Evolutionary conservation across 2,329 filamentous ascomycete species (phyloP).

Genomic region (Tolypocladium sp.): DNA sequence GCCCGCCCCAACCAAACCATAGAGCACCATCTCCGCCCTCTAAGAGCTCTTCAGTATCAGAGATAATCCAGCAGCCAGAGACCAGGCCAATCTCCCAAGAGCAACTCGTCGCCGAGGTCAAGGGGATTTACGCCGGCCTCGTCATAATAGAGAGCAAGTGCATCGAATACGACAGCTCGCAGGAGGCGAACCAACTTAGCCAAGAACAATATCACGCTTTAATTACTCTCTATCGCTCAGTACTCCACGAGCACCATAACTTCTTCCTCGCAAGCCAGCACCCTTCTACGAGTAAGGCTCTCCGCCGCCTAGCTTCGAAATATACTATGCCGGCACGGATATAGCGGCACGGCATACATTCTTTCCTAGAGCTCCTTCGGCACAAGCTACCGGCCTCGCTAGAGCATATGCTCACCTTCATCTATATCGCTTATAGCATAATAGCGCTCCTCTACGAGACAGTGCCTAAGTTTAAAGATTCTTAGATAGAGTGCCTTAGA

Average conservation of each 20-base stretch:
- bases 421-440: constrained; percentile 84
- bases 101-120: constrained; percentile 72
- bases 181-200: constrained; percentile 35
- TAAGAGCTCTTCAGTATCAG: constrained; percentile 1
- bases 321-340: constrained; percentile 89
- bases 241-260: constrained; percentile 76
- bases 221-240: constrained; percentile 70
- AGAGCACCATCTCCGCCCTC: not conserved
- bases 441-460: constrained; percentile 82
- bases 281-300: constrained; percentile 59
- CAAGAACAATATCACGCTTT: constrained; percentile 76
- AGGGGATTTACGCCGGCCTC: constrained; percentile 72
- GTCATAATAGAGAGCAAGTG: constrained; percentile 84
- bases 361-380: constrained; percentile 68
- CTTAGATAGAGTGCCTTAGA: constrained; percentile 89
- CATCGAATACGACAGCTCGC: constrained; percentile 68
- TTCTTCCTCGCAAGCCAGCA: constrained; percentile 85
- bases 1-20: not conserved
- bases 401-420: constrained; percentile 86
- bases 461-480: constrained; percentile 72
- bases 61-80: constrained; percentile 37
- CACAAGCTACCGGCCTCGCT: constrained; percentile 66
- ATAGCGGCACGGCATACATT: constrained; percentile 90
- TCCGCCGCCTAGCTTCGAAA: constrained; percentile 63
- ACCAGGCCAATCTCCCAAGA: constrained; percentile 66